Evolutionary conservation across 2,329 filamentous ascomycete species (phyloP), one percentile per base, ranked within the genome.

Genomic region (Diaporthe ilicicola): DNA sequence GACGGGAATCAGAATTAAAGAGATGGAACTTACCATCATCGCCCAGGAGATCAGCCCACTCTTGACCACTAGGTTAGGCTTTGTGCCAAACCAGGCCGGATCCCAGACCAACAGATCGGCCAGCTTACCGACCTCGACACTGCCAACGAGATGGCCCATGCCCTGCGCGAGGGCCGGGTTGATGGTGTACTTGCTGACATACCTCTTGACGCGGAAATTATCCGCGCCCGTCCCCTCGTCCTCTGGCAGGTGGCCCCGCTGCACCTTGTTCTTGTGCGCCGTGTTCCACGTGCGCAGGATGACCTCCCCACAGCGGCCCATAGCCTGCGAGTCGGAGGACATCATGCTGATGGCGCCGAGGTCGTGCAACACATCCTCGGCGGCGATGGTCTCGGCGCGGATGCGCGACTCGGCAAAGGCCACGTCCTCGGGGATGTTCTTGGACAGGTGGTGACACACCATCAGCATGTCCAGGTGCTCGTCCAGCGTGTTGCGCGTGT

Each of bases 381-480:
- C 95, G 0, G 95, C 95, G 78, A 98, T 98, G 44, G 95, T 98
- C 84, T 98, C 95, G 74, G 94, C 94, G 71, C 95, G 93, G 81
- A 98, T 98, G 48, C 95, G 93, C 44, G 91, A 94, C 83, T 98
- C 95, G 59, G 95, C 95, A 78, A 98, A 98, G 1, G 95, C 94
- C 17, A 98, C 92, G 79, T 98, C 95, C 83, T 98, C 95, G 70
- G 95, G 94, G 72, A 98, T 98, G 81, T 97, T 91, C 81, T 93
- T 94, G 66, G 91, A 94, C 12, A 98, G 85, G 78, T 98, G 95
- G 81, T 98, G 95, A 85, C 95, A 98, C 46, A 97, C 94, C 95
- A 98, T 98, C 56, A 98, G 85, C 95, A 98, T 98, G 83, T 98
- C 95, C 17, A 98, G 89, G 82, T 98, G 95, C 82, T 98, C 95